Percentiles rank a stretch among this genome's conserved stretches.
Conservation (phyloP, 116 monocot species). For the Dioscorea cayenensis region DNA sequence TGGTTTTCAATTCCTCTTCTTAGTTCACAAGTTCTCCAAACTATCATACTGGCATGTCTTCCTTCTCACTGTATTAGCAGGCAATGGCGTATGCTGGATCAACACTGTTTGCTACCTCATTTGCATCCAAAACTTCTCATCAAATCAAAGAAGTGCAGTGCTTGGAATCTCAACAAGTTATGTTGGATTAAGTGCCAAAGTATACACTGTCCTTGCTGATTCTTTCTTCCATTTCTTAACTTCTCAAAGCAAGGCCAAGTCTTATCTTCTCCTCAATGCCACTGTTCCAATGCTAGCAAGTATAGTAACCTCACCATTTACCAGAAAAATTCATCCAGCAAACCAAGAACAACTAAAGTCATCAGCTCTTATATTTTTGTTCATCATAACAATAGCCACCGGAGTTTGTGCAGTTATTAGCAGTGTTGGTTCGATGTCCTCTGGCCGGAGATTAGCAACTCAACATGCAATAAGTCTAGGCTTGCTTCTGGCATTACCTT, state of each 20-base stretch:
- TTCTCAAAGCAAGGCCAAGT: slow-evolving; percentile 14
- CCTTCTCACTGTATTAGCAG: slow-evolving; percentile 39
- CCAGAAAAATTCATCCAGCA: slow-evolving; percentile 4
- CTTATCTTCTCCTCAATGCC: slow-evolving; percentile 70
- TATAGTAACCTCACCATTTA: slow-evolving; percentile 27
- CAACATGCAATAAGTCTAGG: slow-evolving; percentile 34
- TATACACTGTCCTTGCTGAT: slow-evolving; percentile 43
- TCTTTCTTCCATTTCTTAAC: slow-evolving; percentile 13
- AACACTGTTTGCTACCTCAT: slow-evolving; percentile 65
- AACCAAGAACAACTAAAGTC: not conserved
- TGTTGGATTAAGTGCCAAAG: slow-evolving; percentile 52
- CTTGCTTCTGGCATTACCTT: slow-evolving; percentile 24
- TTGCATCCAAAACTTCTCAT: slow-evolving; percentile 46
- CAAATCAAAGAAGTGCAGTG: slow-evolving; percentile 25
- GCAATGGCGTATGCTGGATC: slow-evolving; percentile 85
- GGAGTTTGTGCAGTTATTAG: slow-evolving; percentile 46
- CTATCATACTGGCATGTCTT: slow-evolving; percentile 52
- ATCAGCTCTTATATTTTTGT: slow-evolving; percentile 36
- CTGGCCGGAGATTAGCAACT: slow-evolving; percentile 18
- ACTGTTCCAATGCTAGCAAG: slow-evolving; percentile 37
- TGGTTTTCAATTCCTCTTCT: slow-evolving; percentile 66
- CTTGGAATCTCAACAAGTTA: slow-evolving; percentile 66
- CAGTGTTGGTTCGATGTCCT: slow-evolving; percentile 29
- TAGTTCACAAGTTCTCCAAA: slow-evolving; percentile 21
- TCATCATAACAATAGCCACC: slow-evolving; percentile 38